phyloP scores from a whole-genome alignment of 306 rosid genomes.

The Trichosanthes truncata region DNA sequence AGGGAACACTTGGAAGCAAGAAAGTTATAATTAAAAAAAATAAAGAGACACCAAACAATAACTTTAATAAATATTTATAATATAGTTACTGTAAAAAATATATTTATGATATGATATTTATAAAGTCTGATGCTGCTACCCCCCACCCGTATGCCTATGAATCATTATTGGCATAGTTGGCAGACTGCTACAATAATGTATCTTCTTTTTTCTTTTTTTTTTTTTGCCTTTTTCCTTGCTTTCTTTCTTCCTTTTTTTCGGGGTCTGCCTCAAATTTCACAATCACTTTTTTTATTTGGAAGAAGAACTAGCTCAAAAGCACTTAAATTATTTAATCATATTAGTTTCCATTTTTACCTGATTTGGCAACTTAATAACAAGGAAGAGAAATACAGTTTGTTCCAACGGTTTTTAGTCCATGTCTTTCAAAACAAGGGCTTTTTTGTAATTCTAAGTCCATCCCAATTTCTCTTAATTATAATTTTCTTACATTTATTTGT shows the following conservation, averaged over 20 bases:
- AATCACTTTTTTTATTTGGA: background rate
- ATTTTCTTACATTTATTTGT: background rate
- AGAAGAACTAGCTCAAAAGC: background rate
- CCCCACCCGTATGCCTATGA: background rate
- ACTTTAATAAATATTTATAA: background rate
- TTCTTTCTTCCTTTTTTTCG: background rate
- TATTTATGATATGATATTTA: background rate
- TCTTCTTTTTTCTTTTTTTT: background rate
- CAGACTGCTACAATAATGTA: background rate
- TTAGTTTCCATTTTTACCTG: conserved; percentile 1
- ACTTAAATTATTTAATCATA: background rate
- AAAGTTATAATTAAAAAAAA: background rate
- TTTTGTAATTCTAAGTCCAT: conserved; percentile 33
- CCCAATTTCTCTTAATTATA: conserved; percentile 7
- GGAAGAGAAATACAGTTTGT: conserved; percentile 24
- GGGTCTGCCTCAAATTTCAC: background rate
- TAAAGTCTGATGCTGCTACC: background rate
- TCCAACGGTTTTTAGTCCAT: conserved; percentile 32
- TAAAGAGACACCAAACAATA: background rate
- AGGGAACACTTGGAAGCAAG: background rate
- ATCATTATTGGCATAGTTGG: background rate
- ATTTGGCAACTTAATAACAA: conserved; percentile 18
- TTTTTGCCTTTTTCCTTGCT: background rate
- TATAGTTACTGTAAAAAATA: background rate
- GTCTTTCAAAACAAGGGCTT: conserved; percentile 10